Percentiles rank a stretch among this genome's conserved stretches.
These are phyloP conservation scores for Pyricularia grisea DNA, from an alignment of 2,329 filamentous ascomycete species.

Conservation along the genomic window DNA sequence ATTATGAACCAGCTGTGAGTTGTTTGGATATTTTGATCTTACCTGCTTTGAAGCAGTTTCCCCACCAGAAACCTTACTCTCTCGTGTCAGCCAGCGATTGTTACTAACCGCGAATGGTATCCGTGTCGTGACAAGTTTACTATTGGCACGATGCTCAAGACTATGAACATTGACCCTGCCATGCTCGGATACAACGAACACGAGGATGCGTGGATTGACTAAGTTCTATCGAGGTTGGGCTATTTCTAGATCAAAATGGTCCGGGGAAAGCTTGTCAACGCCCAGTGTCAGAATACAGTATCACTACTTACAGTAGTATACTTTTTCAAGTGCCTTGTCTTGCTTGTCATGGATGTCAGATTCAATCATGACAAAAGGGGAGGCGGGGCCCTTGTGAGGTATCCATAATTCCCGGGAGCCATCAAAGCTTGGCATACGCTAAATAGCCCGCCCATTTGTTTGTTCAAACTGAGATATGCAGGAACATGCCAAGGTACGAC, in stretches of 20 bases:
- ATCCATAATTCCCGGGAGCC: not conserved
- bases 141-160: conserved; percentile 27
- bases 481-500: not conserved
- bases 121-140: conserved; percentile 17
- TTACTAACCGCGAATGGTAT: not conserved
- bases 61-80: not conserved
- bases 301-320: not conserved
- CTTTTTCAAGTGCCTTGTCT: not conserved
- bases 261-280: not conserved
- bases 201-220: conserved; percentile 19
- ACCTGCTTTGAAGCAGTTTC: not conserved
- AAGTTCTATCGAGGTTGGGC: not conserved
- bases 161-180: conserved; percentile 24
- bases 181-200: conserved; percentile 23
- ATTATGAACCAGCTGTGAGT: not conserved
- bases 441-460: not conserved
- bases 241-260: not conserved
- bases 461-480: not conserved
- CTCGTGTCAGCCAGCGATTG: not conserved
- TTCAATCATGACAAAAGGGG: too few species aligned
- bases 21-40: not conserved
- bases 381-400: not conserved
- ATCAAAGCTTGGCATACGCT: not conserved
- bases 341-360: not conserved
- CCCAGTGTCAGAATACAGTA: not conserved